A percentile compares a stretch with the other conserved stretches of the same genome.
Conservation (phyloP, 768 basidiomycete species). For the Termitomyces sp. region DNA sequence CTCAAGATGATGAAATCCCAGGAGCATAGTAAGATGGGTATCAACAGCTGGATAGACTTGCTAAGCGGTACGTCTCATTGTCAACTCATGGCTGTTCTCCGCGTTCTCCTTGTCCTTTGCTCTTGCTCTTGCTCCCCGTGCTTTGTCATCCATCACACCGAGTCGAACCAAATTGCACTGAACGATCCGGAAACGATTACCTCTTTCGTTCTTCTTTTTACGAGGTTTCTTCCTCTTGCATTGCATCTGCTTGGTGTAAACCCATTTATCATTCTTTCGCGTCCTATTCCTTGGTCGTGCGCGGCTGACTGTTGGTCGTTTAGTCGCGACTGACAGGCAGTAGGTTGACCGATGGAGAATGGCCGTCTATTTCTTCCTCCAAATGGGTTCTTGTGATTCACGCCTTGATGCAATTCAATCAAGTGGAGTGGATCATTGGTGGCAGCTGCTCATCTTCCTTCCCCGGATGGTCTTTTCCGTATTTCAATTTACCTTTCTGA, state of each 20-base stretch:
- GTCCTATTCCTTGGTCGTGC: not conserved
- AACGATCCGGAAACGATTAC: not conserved
- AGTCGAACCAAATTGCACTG: not conserved
- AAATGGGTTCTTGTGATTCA: not conserved
- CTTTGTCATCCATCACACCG: not conserved
- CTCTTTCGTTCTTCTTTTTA: not conserved
- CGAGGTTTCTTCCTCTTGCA: not conserved
- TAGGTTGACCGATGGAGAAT: no score
- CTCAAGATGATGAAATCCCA: constrained; percentile 91
- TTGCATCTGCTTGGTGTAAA: not conserved
- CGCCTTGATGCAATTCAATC: not conserved
- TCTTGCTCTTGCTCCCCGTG: not conserved
- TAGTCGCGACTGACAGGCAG: not conserved
- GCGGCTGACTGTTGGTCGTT: not conserved
- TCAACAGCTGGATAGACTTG: constrained; percentile 93
- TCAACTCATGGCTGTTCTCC: not conserved
- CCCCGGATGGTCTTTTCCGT: not conserved
- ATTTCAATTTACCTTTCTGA: not conserved
- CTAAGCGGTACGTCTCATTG: constrained; percentile 67
- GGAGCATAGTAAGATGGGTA: constrained; percentile 65
- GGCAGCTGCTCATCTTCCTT: not conserved
- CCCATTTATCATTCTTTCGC: not conserved
- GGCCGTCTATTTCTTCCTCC: not conserved
- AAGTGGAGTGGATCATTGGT: no score
- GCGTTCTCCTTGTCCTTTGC: not conserved